These are phyloP conservation scores for Solanum ossicruentum DNA, from an alignment of 257 asterid genomes.

Conservation along the genomic window DNA sequence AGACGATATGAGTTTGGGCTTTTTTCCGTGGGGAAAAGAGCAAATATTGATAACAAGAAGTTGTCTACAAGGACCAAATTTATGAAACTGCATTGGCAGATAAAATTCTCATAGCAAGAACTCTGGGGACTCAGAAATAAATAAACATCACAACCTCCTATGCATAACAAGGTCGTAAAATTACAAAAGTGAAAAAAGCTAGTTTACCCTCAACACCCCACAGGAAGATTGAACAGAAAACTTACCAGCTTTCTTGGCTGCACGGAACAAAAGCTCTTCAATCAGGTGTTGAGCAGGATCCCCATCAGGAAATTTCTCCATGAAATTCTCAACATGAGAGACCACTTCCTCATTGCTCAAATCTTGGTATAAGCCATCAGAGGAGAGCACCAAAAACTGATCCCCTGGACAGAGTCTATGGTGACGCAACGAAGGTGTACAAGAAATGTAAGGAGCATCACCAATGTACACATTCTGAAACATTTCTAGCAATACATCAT, in stretches of 20 bases:
- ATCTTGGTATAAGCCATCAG: conserved; percentile 95
- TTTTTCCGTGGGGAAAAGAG: neutral
- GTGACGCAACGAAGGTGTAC: conserved; percentile 82
- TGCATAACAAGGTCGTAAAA: neutral
- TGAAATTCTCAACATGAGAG: conserved; percentile 66
- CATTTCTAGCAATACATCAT: conserved; percentile 76
- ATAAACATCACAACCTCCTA: neutral
- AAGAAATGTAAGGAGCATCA: conserved; percentile 76
- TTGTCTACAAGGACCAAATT: neutral
- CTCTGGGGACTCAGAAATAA: neutral
- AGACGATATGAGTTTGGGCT: neutral
- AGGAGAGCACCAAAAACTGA: conserved; percentile 90
- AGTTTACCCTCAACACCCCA: neutral
- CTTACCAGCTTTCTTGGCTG: conserved; percentile 96
- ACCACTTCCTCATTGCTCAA: conserved; percentile 94
- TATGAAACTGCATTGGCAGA: neutral
- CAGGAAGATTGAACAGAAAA: neutral
- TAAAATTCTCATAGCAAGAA: neutral
- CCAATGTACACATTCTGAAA: conserved; percentile 94
- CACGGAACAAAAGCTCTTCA: conserved; percentile 88
- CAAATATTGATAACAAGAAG: neutral
- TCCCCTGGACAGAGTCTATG: conserved; percentile 81
- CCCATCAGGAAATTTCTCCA: conserved; percentile 95
- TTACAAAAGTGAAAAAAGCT: neutral
- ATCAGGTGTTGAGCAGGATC: conserved; percentile 96